These are phyloP conservation scores for Xylaria sp. DNA, from an alignment of 2,329 filamentous ascomycete genomes.

Conservation along the genomic window DNA sequence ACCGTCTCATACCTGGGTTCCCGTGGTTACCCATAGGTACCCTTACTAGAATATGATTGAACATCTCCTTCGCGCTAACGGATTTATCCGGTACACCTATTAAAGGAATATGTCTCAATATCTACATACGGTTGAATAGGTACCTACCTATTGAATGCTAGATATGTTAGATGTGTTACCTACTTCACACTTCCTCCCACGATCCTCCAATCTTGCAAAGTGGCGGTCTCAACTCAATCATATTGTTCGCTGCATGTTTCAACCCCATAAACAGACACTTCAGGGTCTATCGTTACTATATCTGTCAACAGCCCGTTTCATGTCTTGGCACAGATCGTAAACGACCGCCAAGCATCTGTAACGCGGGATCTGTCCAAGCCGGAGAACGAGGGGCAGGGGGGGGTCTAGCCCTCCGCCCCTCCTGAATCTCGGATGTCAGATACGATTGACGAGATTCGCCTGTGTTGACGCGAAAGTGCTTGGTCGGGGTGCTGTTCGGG, in stretches of 20 bases:
- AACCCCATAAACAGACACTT: constrained; percentile 13
- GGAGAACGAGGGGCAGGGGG: constrained; percentile 15
- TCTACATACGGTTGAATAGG: too few species aligned
- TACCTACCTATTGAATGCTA: too few species aligned
- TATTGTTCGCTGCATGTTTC: constrained; percentile 2
- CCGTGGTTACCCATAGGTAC: too few species aligned
- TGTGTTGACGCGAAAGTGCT: constrained; percentile 11
- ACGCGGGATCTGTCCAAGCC: constrained; percentile 30
- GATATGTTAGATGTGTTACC: too few species aligned
- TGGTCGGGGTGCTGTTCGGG: not conserved
- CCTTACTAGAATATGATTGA: too few species aligned
- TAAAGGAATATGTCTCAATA: not conserved
- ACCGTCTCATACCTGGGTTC: too few species aligned
- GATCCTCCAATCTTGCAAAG: too few species aligned
- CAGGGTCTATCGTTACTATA: not conserved
- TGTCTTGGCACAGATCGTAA: constrained; percentile 23
- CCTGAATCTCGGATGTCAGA: constrained; percentile 2
- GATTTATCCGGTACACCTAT: too few species aligned
- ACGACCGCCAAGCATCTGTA: constrained; percentile 33
- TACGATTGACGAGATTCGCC: constrained; percentile 16
- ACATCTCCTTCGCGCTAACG: too few species aligned
- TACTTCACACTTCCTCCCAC: too few species aligned
- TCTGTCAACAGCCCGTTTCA: not conserved
- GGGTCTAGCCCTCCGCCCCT: constrained; percentile 2
- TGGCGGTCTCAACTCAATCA: constrained; percentile 28